These are phyloP conservation scores for Tolypocladium ophioglossoides DNA, from an alignment of 2,329 filamentous ascomycete genomes.

Conservation along the genomic window DNA sequence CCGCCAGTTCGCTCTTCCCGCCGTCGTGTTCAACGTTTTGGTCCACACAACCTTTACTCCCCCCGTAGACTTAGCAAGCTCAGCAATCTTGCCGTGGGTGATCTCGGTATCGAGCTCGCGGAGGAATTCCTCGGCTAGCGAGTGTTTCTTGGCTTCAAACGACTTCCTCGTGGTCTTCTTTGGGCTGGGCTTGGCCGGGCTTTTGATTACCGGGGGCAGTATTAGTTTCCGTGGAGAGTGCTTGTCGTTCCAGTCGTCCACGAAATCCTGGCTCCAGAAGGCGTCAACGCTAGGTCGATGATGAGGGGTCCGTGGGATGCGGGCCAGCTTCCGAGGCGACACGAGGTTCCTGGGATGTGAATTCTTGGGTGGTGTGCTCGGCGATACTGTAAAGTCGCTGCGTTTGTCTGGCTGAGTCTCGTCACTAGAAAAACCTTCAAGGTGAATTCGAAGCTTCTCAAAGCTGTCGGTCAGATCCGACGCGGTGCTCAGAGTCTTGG, in stretches of 20 bases:
- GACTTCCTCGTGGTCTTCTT: conserved; percentile 37
- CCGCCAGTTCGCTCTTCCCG: conserved; percentile 65
- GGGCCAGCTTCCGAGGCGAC: conserved; percentile 20
- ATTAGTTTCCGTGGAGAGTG: conserved; percentile 40
- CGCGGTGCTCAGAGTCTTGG: not conserved
- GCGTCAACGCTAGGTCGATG: conserved; percentile 42
- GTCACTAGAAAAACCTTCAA: not conserved
- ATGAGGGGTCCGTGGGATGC: conserved; percentile 44
- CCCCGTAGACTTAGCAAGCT: conserved; percentile 51
- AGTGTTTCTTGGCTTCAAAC: conserved; percentile 53
- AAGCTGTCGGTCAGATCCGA: not conserved
- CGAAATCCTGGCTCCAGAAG: conserved; percentile 49
- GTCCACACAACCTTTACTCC: conserved; percentile 65
- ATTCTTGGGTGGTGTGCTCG: conserved; percentile 10
- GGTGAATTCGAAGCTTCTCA: not conserved
- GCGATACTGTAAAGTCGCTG: conserved; percentile 2
- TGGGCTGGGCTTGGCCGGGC: conserved; percentile 14
- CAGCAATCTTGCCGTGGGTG: conserved; percentile 46
- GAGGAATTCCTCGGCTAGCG: conserved; percentile 54
- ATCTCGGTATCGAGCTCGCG: conserved; percentile 57
- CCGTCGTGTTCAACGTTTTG: conserved; percentile 70
- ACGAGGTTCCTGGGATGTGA: conserved; percentile 12
- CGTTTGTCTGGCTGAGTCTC: not conserved
- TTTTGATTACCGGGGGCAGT: conserved; percentile 12
- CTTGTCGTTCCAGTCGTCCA: conserved; percentile 55